phyloP scores from a whole-genome alignment of 192 early-diverging fungal species.

The Cladochytrium replicatum region DNA sequence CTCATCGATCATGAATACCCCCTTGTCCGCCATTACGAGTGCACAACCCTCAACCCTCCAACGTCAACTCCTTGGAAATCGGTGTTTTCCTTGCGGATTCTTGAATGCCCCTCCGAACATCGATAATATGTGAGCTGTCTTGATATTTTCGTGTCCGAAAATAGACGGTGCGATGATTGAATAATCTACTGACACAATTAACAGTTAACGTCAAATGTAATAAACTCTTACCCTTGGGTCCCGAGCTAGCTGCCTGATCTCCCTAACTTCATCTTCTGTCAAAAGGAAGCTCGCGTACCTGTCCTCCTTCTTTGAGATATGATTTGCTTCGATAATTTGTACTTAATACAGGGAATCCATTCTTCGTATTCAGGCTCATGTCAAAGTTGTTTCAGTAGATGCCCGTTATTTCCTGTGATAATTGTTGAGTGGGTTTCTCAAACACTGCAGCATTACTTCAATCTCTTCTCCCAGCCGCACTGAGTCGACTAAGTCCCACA shows the following conservation, averaged over 20 bases:
- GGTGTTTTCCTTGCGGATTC: constrained; percentile 86
- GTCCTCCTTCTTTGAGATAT: constrained; percentile 82
- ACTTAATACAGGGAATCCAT: constrained; percentile 94
- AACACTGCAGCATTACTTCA: constrained; percentile 23
- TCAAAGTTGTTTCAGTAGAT: constrained; percentile 95
- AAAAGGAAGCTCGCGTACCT: constrained; percentile 74
- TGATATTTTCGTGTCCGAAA: constrained; percentile 96
- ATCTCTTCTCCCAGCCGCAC: constrained; percentile 95
- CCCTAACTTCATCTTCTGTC: constrained; percentile 82
- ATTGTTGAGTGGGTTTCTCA: background rate
- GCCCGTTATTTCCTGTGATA: constrained; percentile 72
- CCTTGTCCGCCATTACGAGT: constrained; percentile 80
- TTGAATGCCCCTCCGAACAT: constrained; percentile 96
- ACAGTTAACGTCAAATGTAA: background rate
- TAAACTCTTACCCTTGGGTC: constrained; percentile 60
- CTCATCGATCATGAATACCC: constrained; percentile 83
- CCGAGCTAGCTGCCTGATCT: constrained; percentile 60
- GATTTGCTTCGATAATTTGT: constrained; percentile 98
- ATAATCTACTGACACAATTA: background rate
- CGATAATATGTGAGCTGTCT: constrained; percentile 80
- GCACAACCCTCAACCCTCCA: constrained; percentile 74
- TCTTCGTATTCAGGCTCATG: constrained; percentile 69
- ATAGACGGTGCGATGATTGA: constrained; percentile 94
- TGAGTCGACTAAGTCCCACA: constrained; percentile 94
- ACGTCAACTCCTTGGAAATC: constrained; percentile 60